Evolutionary conservation across 116 monocot genomes (phyloP).

Genomic region (Papilionanthe hybrid): DNA sequence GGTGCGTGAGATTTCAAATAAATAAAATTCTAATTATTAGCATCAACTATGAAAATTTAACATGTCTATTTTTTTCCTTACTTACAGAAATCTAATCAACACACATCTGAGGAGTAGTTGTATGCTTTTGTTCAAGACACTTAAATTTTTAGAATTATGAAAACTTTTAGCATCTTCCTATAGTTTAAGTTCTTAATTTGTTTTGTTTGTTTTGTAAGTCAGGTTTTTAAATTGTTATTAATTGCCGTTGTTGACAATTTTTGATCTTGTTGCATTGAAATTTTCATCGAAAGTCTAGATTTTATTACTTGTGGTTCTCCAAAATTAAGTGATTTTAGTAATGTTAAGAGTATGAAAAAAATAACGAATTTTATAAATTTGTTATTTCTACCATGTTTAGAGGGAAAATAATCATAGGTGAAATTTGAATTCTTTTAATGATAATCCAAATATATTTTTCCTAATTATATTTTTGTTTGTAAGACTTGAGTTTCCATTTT

Average conservation of each 20-base stretch:
- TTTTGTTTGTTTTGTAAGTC: neutral
- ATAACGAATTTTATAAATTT: neutral
- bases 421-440: neutral
- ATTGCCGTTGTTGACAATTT: neutral
- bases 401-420: neutral
- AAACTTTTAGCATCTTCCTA: neutral
- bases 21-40: too few species aligned
- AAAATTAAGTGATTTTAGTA: neutral
- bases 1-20: too few species aligned
- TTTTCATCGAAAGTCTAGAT: neutral
- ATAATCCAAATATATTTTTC: neutral
- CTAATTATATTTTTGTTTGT: neutral
- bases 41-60: too few species aligned
- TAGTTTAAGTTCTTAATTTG: neutral
- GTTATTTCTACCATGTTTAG: neutral
- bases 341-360: neutral
- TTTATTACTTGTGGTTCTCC: neutral
- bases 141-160: too few species aligned
- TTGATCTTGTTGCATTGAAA: neutral
- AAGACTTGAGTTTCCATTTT: neutral
- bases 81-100: too few species aligned
- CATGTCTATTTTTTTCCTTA: too few species aligned
- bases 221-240: neutral
- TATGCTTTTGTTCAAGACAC: slow-evolving; percentile 73
- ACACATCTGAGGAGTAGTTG: neutral